Conservation (phyloP, 2,329 filamentous ascomycete genomes). For the Cladosporium velox region DNA sequence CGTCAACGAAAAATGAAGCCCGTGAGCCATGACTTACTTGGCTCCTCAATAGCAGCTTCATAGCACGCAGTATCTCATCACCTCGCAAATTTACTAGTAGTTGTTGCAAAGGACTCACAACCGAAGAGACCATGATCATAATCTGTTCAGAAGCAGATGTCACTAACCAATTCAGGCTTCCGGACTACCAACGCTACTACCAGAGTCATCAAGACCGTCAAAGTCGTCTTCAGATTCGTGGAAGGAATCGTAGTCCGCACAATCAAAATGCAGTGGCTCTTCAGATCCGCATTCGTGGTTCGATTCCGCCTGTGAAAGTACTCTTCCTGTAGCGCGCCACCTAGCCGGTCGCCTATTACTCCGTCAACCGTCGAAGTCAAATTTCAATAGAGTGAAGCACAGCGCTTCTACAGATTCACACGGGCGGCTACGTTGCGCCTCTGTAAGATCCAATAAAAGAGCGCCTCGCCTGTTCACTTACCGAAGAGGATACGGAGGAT, state of each 20-base stretch:
- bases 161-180: background rate
- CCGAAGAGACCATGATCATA: background rate
- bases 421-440: background rate
- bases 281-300: background rate
- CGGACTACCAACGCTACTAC: background rate
- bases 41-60: background rate
- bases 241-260: background rate
- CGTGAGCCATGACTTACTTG: background rate
- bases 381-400: background rate
- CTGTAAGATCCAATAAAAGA: background rate
- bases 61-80: background rate
- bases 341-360: background rate
- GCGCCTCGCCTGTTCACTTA: background rate
- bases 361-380: background rate
- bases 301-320: background rate
- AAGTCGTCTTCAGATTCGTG: background rate
- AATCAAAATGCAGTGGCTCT: background rate
- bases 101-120: background rate
- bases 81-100: background rate
- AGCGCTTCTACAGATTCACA: background rate
- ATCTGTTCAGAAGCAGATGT: background rate
- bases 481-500: background rate
- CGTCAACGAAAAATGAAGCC: background rate
- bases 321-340: background rate
- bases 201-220: background rate